Conservation (phyloP, 805 yeast species). For the Candida fluviatilis region DNA sequence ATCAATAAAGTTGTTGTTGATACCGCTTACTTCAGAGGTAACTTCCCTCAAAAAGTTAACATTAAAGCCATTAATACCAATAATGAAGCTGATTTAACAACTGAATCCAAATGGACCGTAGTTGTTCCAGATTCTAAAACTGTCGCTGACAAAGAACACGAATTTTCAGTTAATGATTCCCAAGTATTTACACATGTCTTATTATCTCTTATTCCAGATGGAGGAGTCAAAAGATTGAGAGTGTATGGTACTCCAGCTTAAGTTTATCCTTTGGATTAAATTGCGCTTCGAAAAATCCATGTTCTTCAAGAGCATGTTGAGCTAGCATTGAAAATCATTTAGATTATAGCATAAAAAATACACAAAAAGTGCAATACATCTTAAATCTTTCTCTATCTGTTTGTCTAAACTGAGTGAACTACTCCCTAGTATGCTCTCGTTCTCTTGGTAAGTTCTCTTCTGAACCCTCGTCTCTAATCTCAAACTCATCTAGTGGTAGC, state of each 20-base stretch:
- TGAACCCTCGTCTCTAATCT: neutral
- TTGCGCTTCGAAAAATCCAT: neutral
- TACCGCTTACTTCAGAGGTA: conserved; percentile 93
- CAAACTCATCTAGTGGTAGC: neutral
- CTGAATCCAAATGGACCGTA: conserved; percentile 49
- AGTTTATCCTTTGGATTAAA: neutral
- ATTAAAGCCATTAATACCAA: conserved; percentile 54
- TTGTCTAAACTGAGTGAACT: too few species aligned
- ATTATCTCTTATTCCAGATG: conserved; percentile 88
- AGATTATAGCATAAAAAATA: too few species aligned
- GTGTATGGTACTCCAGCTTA: conserved; percentile 59
- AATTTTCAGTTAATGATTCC: conserved; percentile 33
- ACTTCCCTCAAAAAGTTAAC: conserved; percentile 79
- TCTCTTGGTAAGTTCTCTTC: too few species aligned
- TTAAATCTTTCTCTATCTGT: too few species aligned
- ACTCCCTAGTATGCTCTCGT: too few species aligned
- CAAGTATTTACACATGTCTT: conserved; percentile 62
- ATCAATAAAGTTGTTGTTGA: conserved; percentile 67
- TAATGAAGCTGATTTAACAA: conserved; percentile 32
- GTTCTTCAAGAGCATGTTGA: neutral
- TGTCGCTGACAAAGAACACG: conserved; percentile 80
- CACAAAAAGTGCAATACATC: neutral
- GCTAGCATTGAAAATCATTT: neutral
- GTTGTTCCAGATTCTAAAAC: conserved; percentile 70
- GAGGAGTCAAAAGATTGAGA: conserved; percentile 89